Base-by-base conservation (phyloP, 495 filamentous ascomycete species). In the Penicillium cinerascens region DNA sequence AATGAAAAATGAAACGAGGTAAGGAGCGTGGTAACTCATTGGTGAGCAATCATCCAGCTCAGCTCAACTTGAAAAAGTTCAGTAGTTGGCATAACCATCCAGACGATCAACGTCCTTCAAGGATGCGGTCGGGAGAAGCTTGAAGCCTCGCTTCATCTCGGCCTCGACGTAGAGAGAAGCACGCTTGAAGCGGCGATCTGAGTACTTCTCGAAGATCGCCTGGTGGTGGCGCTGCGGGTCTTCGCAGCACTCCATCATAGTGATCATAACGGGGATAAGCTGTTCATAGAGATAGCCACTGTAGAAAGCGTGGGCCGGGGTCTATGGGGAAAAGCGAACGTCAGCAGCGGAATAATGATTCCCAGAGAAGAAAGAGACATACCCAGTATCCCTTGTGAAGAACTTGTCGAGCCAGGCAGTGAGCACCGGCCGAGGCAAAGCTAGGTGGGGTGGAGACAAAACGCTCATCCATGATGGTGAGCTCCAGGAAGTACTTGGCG, bases 401-500 rank as follows among this genome's bases (percentile, higher is more conserved):
- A 78, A 97, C 89, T 58, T 91, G 67, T 42, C 93, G 85, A n/a
- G 93, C 87, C 17, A 97, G 78, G 67, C 90, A 96, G 68, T 97
- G 95, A 37, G 93, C 91, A 11, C 90, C 95, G 36, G 95, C 93
- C 40, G 95, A 87, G 22, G 88, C 70, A 69, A 87, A 97, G 78
- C 92, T 97, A 6, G 93, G 87, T 38, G 89, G 87, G 64, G 84
- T 88, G 41, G 85, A 88, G 38, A 98, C 91, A 63, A 97, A 97
- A 22, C 92, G 87, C 76, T 97, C 93, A 69, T 97, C 93, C 91
- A 98, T 96, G 68, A 97, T 86, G 37, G 90, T 93, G 38, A 97
- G 78, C 67, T 98, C 93, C 43, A 97, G 77, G 72, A 98, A 97
- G 72, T 98, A 98, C 76, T 98, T 98, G 56, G 93, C 92, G 25